Conservation (phyloP, 805 yeast species). For the Ogataea henricii region DNA sequence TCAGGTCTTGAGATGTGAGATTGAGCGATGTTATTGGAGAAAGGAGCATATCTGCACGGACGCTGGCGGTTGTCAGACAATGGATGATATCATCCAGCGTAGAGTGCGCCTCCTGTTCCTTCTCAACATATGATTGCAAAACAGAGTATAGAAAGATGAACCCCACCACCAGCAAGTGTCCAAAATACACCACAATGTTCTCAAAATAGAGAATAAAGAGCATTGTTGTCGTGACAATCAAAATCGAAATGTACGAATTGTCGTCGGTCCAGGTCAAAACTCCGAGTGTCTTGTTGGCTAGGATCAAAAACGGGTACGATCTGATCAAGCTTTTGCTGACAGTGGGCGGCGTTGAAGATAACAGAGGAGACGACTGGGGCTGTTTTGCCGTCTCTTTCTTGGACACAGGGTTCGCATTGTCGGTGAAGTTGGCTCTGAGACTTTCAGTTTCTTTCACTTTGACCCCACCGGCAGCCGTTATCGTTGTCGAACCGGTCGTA, state of each 20-base stretch:
- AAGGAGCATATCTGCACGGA: slow-evolving; percentile 74
- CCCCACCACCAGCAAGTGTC: slow-evolving; percentile 73
- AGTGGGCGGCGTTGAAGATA: slow-evolving; percentile 87
- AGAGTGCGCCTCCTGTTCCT: slow-evolving; percentile 65
- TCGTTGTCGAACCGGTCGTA: slow-evolving; percentile 16
- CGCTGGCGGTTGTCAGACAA: slow-evolving; percentile 69
- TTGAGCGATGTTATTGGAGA: slow-evolving; percentile 76
- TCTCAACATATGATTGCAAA: slow-evolving; percentile 56
- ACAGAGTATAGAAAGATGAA: slow-evolving; percentile 60
- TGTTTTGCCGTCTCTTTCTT: slow-evolving; percentile 11
- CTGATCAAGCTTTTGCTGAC: slow-evolving; percentile 80
- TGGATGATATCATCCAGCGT: slow-evolving; percentile 86
- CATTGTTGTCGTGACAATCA: slow-evolving; percentile 56
- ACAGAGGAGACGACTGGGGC: slow-evolving; percentile 73
- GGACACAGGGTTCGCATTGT: slow-evolving; percentile 29
- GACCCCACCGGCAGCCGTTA: slow-evolving; percentile 28
- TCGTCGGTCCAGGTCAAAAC: slow-evolving; percentile 90
- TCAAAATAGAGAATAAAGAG: slow-evolving; percentile 77
- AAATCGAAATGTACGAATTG: slow-evolving; percentile 72
- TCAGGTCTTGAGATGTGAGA: slow-evolving; percentile 76
- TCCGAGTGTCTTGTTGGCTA: slow-evolving; percentile 68
- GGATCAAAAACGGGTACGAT: slow-evolving; percentile 81
- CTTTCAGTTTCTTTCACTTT: slow-evolving; percentile 35
- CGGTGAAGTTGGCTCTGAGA: slow-evolving; percentile 43
- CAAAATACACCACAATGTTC: slow-evolving; percentile 72